Conservation (phyloP, 352 stramenopile genomes). For the Pilasporangium apinafurcum region DNA sequence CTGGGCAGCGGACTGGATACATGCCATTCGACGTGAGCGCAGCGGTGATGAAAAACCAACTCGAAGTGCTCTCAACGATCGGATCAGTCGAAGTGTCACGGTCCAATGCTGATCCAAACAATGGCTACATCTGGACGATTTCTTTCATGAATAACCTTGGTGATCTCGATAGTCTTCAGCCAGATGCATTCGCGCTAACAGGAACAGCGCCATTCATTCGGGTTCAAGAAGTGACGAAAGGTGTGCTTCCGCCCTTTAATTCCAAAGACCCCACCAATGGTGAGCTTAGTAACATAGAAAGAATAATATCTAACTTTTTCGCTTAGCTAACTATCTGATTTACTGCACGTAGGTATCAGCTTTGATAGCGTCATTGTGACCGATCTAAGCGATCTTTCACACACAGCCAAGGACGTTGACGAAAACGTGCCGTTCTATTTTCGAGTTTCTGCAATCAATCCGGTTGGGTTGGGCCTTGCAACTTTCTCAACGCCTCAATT, state of each 20-base stretch:
- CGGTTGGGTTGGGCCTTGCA: constrained; percentile 56
- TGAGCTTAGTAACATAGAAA: constrained; percentile 4
- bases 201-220: constrained; percentile 84
- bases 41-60: constrained; percentile 81
- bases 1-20: constrained; percentile 87
- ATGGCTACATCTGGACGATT: constrained; percentile 90
- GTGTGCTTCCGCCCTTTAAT: constrained; percentile 89
- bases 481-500: constrained; percentile 80
- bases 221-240: constrained; percentile 67
- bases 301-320: not conserved
- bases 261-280: constrained; percentile 76
- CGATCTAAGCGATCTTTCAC: constrained; percentile 79
- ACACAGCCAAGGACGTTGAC: constrained; percentile 82
- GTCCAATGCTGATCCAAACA: constrained; percentile 86
- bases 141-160: constrained; percentile 91
- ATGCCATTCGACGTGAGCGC: constrained; percentile 87
- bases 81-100: constrained; percentile 83
- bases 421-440: constrained; percentile 95
- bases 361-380: constrained; percentile 86
- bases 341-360: constrained; percentile 37
- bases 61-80: constrained; percentile 89
- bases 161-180: constrained; percentile 63
- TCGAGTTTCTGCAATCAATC: constrained; percentile 90
- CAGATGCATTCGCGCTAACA: constrained; percentile 82
- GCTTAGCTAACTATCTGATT: too few relatives aligned